Evolutionary conservation across 2,329 filamentous ascomycete genomes (phyloP), one percentile per base, ranked within the genome.

Genomic region (Kalmusia sp.): DNA sequence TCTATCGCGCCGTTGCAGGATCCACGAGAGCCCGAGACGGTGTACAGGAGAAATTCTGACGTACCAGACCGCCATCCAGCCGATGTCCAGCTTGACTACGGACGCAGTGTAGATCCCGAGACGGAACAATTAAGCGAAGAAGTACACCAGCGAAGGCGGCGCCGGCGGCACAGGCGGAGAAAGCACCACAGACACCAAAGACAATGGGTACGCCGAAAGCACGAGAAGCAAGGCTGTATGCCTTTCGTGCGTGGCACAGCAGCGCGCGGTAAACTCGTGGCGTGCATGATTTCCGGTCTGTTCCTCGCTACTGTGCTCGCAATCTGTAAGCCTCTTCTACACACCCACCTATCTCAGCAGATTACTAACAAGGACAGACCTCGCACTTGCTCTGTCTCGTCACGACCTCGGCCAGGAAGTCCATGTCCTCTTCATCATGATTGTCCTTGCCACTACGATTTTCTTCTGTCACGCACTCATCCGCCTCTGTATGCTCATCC

Each of bases 381-480:
- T 96, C 59, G 84, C 84, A 4, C 82, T 96, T 38, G 84, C 87
- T 17, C 79, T 92, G 38, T 87, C 88, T 3, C 81, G 85, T 55
- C 84, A 83, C 34, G 80, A 86, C 55, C 78, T 84, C 45, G 84
- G 84, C 35, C 85, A 85, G 70, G 89, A 92, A 72, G 88, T 96
- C 67, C 90, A 92, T 64, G 85, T 96, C 54, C 80, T 96, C 48
- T 82, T 96, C 54, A 87, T 96, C 51, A 81, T 96, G 48, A 81
- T 93, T 59, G 87, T 96, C 52, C 76, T 96, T 46, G 79, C 88
- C 47, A 83, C 88, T 28, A 87, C 88, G 2, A 85, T 93, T 60
- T 86, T 96, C 75, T 95, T 96, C 80, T 89, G 86, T 66, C 91
- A 96, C 74, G 85, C 87, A 35, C 77, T 95, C 14, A 84, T 95